Conservation (phyloP, 768 basidiomycete genomes). For the Leccinellum luteum region DNA sequence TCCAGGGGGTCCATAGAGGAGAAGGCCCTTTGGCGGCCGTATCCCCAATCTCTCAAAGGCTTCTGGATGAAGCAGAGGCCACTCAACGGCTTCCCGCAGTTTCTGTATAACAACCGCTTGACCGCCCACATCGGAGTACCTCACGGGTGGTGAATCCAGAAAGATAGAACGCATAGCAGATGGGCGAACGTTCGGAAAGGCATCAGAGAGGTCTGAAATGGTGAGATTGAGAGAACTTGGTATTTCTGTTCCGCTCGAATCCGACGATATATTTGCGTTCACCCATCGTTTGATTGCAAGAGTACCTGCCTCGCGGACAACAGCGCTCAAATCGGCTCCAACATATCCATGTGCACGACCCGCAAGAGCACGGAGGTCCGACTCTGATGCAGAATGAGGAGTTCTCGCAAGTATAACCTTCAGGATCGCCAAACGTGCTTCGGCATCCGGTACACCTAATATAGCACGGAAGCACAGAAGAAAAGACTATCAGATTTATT, state of each 20-base stretch:
- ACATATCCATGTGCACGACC: conserved; percentile 92
- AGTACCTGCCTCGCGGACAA: conserved; percentile 92
- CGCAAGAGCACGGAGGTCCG: conserved; percentile 65
- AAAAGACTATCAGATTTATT: conserved; percentile 2
- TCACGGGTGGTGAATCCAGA: conserved; percentile 78
- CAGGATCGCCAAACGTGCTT: conserved; percentile 82
- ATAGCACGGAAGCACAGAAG: not conserved
- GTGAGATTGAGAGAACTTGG: conserved; percentile 42
- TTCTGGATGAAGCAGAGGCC: conserved; percentile 87
- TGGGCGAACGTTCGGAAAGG: conserved; percentile 80
- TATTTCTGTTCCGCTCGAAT: conserved; percentile 4
- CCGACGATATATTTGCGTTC: conserved; percentile 18
- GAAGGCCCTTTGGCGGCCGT: conserved; percentile 81
- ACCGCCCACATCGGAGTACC: conserved; percentile 89
- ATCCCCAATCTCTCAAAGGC: conserved; percentile 87
- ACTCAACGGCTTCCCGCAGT: conserved; percentile 88
- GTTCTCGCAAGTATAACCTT: conserved; percentile 79
- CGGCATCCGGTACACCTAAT: conserved; percentile 83
- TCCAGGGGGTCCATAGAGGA: conserved; percentile 96
- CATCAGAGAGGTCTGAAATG: conserved; percentile 60
- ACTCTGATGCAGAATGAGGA: conserved; percentile 64
- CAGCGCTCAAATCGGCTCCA: conserved; percentile 90
- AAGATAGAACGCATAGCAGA: conserved; percentile 95
- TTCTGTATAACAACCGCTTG: conserved; percentile 79
- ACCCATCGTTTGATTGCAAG: conserved; percentile 86